Conservation (phyloP, 208 protist genomes). For the Entamoeba histolytica region DNA sequence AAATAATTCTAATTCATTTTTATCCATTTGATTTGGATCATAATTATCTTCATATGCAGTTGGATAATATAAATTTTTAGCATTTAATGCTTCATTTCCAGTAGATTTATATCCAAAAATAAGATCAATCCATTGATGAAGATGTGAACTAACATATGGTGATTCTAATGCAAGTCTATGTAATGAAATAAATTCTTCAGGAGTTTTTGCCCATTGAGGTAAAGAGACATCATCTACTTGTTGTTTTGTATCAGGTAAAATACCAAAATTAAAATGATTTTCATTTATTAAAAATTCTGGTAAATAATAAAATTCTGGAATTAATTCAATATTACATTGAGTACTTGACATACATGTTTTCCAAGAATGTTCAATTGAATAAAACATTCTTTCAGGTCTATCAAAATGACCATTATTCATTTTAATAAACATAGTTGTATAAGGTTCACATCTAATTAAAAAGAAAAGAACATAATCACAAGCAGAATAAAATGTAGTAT, state of each 20-base stretch:
- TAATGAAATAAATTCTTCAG: constrained; percentile 55
- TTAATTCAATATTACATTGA: constrained; percentile 52
- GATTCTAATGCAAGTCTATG: constrained; percentile 69
- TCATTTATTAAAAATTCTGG: constrained; percentile 34
- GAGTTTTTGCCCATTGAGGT: constrained; percentile 67
- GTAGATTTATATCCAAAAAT: constrained; percentile 80
- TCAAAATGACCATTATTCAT: constrained; percentile 49
- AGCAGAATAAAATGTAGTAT: constrained; percentile 37
- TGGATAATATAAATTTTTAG: neutral
- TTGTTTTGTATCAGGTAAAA: constrained; percentile 16
- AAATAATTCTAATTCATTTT: neutral
- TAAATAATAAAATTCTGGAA: constrained; percentile 46
- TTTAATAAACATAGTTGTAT: constrained; percentile 19
- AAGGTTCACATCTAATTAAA: constrained; percentile 37
- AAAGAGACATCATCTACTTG: constrained; percentile 38
- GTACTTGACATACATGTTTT: constrained; percentile 35
- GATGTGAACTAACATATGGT: constrained; percentile 52
- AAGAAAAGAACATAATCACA: constrained; percentile 29
- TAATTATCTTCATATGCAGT: neutral
- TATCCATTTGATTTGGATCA: neutral
- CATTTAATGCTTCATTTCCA: constrained; percentile 22
- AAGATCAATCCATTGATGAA: constrained; percentile 89
- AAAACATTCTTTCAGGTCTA: constrained; percentile 59
- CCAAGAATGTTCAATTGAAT: constrained; percentile 55
- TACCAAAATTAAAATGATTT: constrained; percentile 28